phyloP scores from a whole-genome alignment of 192 early-diverging fungal species.

The Entomortierella beljakovae region DNA sequence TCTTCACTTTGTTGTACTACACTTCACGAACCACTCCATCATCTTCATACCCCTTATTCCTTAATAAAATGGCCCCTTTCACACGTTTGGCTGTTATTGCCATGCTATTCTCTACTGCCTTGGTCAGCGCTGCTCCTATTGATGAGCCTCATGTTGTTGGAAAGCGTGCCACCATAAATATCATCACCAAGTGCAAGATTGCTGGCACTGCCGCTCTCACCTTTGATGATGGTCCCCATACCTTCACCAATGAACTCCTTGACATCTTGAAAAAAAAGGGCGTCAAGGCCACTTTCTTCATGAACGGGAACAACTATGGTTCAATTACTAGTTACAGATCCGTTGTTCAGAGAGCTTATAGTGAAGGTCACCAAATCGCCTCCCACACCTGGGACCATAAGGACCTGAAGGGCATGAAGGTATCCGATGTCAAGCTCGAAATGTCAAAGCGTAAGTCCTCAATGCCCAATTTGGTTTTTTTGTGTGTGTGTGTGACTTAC shows the following conservation, averaged over 20 bases:
- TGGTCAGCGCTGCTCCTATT: neutral
- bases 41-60: too few relatives aligned
- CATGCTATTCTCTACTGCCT: neutral
- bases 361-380: conserved; percentile 69
- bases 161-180: neutral
- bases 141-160: neutral
- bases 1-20: too few relatives aligned
- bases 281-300: conserved; percentile 45
- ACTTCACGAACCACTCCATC: too few relatives aligned
- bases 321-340: conserved; percentile 12
- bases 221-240: conserved; percentile 27
- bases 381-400: conserved; percentile 60
- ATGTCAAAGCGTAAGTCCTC: conserved; percentile 14
- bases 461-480: too few relatives aligned
- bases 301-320: conserved; percentile 34
- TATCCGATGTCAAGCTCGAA: neutral
- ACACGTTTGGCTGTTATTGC: neutral
- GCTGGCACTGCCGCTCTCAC: conserved; percentile 53
- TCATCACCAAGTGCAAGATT: conserved; percentile 39
- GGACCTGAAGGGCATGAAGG: conserved; percentile 20
- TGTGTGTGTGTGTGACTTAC: neutral
- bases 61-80: neutral
- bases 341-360: conserved; percentile 50
- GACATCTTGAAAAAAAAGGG: conserved; percentile 9
- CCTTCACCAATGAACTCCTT: conserved; percentile 18